Base-by-base conservation (phyloP, 257 asterid species). In the Penstemon newberryi region DNA sequence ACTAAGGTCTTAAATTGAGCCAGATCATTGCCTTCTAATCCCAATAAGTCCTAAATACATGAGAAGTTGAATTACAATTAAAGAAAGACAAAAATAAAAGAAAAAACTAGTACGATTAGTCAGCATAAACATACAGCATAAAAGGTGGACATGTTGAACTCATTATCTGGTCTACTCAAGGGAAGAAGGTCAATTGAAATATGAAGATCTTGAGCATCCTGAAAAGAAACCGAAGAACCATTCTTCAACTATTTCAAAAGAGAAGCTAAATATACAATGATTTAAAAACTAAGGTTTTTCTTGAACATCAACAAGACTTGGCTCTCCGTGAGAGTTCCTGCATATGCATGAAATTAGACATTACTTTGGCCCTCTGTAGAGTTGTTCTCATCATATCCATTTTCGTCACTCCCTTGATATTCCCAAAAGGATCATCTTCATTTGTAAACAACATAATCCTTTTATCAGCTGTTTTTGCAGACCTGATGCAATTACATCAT, bases 171-270 rank as follows among this genome's bases (percentile, higher is more conserved):
- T 69, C 73, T 85, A 73, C 87, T 87, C 75, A 93, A 83, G 64
- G 99, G 99, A 10, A 93, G 96, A 72, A 90, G 89, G 76, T 93
- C 96, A 55, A 93, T 87, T 63, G 90, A 82, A 75, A 93, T 89
- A 81, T 90, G 90, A 80, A 90, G 94, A 79, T 90, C 99, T 82
- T 85, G 96, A 83, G 96, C 89, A 83, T 93, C 99, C 98, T 92
- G 89, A 71, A 80, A 75, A 75, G 58, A 51, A 53, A 5, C 57
- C 55, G 7, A 10, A 46, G 25, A 40, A 11, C 36, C 40, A 57
- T 42, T 25, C 33, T 25, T 25, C 33, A 25, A 25, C 33, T 25
- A 1, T 52, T 40, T 0, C 60, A 40, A 45, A 33, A 47, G 47
- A 58, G 39, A 65, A 5, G 64, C 60, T 49, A 56, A 65, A 49